These are phyloP conservation scores for Lycium barbarum DNA, from an alignment of 257 asterid genomes.

Conservation along the genomic window DNA sequence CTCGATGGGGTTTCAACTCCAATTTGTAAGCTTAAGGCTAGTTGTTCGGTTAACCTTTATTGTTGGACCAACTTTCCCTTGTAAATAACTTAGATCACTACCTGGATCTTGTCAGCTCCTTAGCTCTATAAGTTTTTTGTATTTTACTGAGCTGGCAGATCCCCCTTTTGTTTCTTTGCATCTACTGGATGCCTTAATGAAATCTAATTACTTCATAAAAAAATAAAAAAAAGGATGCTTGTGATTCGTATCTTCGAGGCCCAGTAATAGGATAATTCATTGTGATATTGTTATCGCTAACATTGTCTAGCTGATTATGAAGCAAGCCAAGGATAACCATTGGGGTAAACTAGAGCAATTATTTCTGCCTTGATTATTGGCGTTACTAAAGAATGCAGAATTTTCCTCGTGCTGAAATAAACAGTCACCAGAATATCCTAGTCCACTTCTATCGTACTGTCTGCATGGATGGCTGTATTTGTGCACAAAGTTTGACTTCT, in stretches of 20 bases:
- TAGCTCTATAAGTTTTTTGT: too few species aligned
- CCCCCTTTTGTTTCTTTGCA: too few species aligned
- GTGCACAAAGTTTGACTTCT: not conserved
- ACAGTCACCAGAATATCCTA: not conserved
- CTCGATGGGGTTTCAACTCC: not conserved
- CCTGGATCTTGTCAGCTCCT: too few species aligned
- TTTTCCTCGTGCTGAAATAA: not conserved
- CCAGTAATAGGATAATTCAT: not conserved
- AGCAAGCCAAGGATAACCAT: not conserved
- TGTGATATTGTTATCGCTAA: not conserved
- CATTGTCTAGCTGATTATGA: not conserved
- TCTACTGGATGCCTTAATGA: too few species aligned
- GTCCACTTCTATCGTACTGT: not conserved
- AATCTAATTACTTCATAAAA: too few species aligned
- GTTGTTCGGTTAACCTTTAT: too few species aligned
- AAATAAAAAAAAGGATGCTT: too few species aligned
- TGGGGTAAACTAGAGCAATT: not conserved
- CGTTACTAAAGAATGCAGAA: not conserved
- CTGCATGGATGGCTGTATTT: not conserved
- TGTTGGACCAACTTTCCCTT: too few species aligned
- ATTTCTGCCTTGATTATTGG: not conserved
- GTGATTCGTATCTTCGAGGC: not conserved
- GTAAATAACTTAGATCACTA: too few species aligned
- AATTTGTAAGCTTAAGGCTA: not conserved
- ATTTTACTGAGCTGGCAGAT: too few species aligned